phyloP scores from a whole-genome alignment of 2,329 filamentous ascomycete species.

The Scopulariopsis brevicaulis region DNA sequence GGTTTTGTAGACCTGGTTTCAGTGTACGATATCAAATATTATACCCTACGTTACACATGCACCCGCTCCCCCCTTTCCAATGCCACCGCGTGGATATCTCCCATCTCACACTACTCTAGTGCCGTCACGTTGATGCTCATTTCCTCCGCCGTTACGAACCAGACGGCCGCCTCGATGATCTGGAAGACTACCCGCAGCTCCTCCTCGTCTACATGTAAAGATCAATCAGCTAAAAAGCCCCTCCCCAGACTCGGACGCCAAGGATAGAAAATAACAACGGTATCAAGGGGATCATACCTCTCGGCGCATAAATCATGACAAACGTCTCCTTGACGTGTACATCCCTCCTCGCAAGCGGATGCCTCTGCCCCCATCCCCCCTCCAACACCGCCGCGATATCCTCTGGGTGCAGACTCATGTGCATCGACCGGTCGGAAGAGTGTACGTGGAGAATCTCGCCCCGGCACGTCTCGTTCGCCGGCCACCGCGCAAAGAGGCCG shows the following conservation, averaged over 20 bases:
- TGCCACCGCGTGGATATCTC: not conserved
- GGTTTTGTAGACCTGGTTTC: not conserved
- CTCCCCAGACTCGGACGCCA: not conserved
- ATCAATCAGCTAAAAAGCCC: not conserved
- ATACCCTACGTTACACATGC: not conserved
- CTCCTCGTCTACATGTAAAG: constrained; percentile 31
- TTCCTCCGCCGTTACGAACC: constrained; percentile 45
- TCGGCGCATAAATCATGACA: constrained; percentile 72
- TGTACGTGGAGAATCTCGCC: constrained; percentile 81
- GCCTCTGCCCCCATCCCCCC: constrained; percentile 68
- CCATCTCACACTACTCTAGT: not conserved
- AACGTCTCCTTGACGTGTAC: constrained; percentile 65
- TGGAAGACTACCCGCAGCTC: constrained; percentile 57
- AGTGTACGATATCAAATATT: not conserved
- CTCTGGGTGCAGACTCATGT: constrained; percentile 68
- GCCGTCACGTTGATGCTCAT: not conserved
- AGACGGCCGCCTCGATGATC: constrained; percentile 65
- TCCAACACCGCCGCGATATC: constrained; percentile 63
- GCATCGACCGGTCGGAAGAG: constrained; percentile 63
- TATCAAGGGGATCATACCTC: constrained; percentile 25
- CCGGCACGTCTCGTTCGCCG: constrained; percentile 58
- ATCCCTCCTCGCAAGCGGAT: constrained; percentile 54
- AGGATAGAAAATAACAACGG: not conserved
- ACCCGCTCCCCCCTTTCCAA: not conserved
- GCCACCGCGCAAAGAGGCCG: constrained; percentile 58